Evolutionary conservation across 768 basidiomycete species (phyloP).

Genomic region (Amanita phalloides): DNA sequence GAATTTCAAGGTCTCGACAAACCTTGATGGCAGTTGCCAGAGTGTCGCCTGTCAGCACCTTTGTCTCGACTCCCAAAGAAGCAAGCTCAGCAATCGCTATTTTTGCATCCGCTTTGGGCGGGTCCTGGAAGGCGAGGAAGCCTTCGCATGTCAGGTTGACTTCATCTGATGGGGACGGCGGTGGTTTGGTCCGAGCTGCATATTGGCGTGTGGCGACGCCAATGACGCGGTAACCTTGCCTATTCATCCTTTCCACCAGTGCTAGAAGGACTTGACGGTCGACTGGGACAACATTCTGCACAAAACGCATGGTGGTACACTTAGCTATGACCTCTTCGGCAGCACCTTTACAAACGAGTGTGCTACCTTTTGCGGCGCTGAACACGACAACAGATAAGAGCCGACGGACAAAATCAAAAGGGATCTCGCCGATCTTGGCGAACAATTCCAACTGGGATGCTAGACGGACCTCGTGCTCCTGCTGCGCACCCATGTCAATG

Average conservation of each 20-base stretch:
- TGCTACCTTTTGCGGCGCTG: neutral
- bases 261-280: neutral
- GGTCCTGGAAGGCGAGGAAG: neutral
- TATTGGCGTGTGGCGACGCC: neutral
- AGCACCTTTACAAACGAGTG: neutral
- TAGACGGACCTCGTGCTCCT: neutral
- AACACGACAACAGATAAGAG: constrained; percentile 13
- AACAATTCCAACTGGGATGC: constrained; percentile 9
- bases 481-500: too few species aligned
- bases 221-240: neutral
- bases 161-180: neutral
- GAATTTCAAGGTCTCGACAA: too few species aligned
- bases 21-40: constrained; percentile 5
- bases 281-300: neutral
- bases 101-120: neutral
- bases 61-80: constrained; percentile 3
- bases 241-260: neutral
- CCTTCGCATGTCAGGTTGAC: neutral
- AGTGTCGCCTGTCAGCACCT: constrained; percentile 23
- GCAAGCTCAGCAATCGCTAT: neutral
- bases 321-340: neutral
- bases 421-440: constrained; percentile 19
- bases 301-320: neutral
- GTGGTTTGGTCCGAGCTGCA: neutral
- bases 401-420: too few species aligned